phyloP scores from a whole-genome alignment of 192 early-diverging fungal genomes.

The Linnemannia exigua region DNA sequence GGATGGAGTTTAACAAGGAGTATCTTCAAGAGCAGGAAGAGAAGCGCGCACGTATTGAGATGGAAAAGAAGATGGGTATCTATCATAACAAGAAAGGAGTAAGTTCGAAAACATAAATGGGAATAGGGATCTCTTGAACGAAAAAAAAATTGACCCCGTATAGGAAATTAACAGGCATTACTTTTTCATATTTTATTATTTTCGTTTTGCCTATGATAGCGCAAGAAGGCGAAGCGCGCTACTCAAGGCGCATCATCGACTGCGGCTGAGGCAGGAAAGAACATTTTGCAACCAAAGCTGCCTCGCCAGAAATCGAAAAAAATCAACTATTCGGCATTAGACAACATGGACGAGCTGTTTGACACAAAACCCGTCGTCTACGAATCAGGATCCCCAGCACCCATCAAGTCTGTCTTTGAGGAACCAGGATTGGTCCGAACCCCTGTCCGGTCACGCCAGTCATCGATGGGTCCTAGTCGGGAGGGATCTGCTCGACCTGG shows the following conservation, averaged over 20 bases:
- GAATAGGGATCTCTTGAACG: background rate
- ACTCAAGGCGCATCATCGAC: conserved; percentile 58
- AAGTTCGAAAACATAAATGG: background rate
- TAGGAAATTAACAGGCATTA: background rate
- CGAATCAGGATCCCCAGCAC: conserved; percentile 15
- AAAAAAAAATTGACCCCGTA: background rate
- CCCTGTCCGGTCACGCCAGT: conserved; percentile 39
- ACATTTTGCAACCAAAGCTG: conserved; percentile 77
- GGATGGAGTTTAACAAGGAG: conserved; percentile 91
- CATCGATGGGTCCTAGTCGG: conserved; percentile 50
- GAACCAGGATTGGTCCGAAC: conserved; percentile 44
- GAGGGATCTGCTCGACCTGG: conserved; percentile 65
- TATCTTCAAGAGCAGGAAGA: conserved; percentile 74
- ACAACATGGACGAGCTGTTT: conserved; percentile 80
- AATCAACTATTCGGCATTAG: conserved; percentile 82
- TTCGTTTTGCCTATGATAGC: conserved; percentile 14
- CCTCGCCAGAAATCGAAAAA: conserved; percentile 81
- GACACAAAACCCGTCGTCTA: conserved; percentile 54
- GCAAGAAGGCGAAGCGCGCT: conserved; percentile 59
- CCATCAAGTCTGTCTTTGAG: conserved; percentile 51
- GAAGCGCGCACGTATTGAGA: conserved; percentile 46
- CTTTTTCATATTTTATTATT: background rate
- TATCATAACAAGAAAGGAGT: conserved; percentile 57
- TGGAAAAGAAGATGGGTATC: conserved; percentile 62
- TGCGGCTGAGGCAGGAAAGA: conserved; percentile 84